Conservation (phyloP, 495 filamentous ascomycete species). For the Penicillium riverlandense region DNA sequence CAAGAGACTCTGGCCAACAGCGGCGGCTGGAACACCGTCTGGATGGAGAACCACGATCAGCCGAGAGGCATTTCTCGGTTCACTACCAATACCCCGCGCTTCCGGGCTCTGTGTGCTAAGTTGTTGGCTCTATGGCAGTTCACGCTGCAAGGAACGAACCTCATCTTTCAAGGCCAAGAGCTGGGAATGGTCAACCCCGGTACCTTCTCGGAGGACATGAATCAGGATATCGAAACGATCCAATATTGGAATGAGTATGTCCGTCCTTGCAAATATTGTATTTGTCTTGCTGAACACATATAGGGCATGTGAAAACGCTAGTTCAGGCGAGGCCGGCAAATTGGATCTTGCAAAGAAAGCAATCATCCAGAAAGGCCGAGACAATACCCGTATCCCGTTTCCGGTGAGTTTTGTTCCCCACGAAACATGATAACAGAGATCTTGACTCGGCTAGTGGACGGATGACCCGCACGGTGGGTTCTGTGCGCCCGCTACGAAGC, state of each 20-base stretch:
- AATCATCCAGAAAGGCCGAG: conserved; percentile 22
- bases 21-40: conserved; percentile 52
- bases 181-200: conserved; percentile 58
- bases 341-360: conserved; percentile 18
- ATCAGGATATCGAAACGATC: conserved; percentile 52
- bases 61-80: conserved; percentile 35
- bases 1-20: conserved; percentile 8
- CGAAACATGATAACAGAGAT: too few relatives aligned
- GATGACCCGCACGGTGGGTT: conserved; percentile 28
- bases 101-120: conserved; percentile 39
- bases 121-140: conserved; percentile 45
- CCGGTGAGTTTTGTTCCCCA: conserved; percentile 1
- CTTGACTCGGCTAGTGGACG: conserved; percentile 18
- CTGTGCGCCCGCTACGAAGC: conserved; percentile 20
- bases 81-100: conserved; percentile 29
- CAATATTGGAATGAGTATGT: conserved; percentile 40
- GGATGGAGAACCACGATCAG: conserved; percentile 59
- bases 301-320: conserved; percentile 6
- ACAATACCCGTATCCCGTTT: conserved; percentile 31
- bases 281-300: conserved; percentile 5
- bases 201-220: conserved; percentile 47
- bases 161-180: conserved; percentile 61
- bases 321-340: conserved; percentile 1
- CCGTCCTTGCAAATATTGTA: neutral
- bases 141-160: conserved; percentile 50